Conservation (phyloP, 1,139 yeast species). For the Zygosaccharomyces pseudobailii region DNA sequence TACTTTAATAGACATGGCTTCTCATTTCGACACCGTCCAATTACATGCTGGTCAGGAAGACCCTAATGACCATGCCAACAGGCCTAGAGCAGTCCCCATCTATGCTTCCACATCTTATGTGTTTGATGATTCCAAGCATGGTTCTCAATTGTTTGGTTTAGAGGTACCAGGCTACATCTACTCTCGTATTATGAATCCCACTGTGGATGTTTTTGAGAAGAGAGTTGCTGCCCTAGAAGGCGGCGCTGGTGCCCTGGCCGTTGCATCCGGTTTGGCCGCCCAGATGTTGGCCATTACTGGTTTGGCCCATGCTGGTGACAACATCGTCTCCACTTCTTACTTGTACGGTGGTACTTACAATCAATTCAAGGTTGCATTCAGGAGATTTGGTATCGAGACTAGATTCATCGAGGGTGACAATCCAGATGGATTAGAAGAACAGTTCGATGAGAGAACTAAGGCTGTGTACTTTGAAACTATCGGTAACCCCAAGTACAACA, state of each 20-base stretch:
- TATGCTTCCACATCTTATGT: conserved; percentile 84
- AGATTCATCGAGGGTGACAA: conserved; percentile 79
- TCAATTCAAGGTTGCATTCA: conserved; percentile 88
- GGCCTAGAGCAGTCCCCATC: conserved; percentile 88
- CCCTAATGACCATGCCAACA: conserved; percentile 48
- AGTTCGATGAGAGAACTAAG: conserved; percentile 79
- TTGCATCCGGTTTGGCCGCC: conserved; percentile 93
- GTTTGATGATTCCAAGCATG: conserved; percentile 83
- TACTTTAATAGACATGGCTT: conserved; percentile 36
- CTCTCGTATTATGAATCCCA: conserved; percentile 89
- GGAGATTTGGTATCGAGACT: conserved; percentile 78
- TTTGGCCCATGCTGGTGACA: conserved; percentile 84
- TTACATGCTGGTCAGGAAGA: conserved; percentile 87
- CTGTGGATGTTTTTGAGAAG: conserved; percentile 83
- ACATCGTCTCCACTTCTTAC: conserved; percentile 80
- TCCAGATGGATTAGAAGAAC: conserved; percentile 62
- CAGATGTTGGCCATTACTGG: conserved; percentile 81
- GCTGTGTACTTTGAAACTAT: conserved; percentile 87
- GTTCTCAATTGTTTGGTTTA: conserved; percentile 83
- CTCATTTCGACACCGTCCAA: conserved; percentile 85
- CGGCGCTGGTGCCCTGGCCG: conserved; percentile 89
- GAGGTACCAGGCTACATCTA: conserved; percentile 80
- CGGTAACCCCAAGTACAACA: conserved; percentile 90
- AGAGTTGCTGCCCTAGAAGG: conserved; percentile 90
- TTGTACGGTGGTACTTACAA: conserved; percentile 96